A percentile compares a stretch with the other conserved stretches of the same genome.
Conservation (phyloP, 768 basidiomycete genomes). For the Naganishia kalamii region DNA sequence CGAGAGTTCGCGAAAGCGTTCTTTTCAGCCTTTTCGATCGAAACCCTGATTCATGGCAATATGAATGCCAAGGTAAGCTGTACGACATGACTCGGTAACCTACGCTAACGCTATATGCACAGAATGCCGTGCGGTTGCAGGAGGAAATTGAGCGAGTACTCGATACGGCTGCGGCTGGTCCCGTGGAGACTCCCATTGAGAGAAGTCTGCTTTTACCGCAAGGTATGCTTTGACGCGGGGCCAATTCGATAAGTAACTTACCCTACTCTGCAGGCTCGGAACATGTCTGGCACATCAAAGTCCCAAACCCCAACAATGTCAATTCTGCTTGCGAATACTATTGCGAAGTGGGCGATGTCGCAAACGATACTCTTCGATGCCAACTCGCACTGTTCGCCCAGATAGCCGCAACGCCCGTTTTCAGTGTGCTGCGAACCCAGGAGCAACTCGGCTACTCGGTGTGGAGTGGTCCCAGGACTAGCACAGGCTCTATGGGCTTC, state of each 20-base stretch:
- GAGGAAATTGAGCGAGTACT: slow-evolving; percentile 66
- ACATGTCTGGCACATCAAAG: slow-evolving; percentile 58
- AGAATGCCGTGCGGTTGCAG: slow-evolving; percentile 73
- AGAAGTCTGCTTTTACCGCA: slow-evolving; percentile 61
- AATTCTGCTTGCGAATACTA: slow-evolving; percentile 86
- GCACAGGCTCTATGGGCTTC: slow-evolving; percentile 65
- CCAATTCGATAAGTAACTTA: not conserved
- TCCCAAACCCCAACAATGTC: slow-evolving; percentile 75
- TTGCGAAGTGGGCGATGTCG: slow-evolving; percentile 65
- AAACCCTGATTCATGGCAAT: slow-evolving; percentile 76
- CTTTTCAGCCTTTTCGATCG: slow-evolving; percentile 61
- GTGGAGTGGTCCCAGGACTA: slow-evolving; percentile 50
- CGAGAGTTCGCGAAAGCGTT: slow-evolving; percentile 57
- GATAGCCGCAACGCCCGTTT: slow-evolving; percentile 80
- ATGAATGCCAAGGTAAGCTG: slow-evolving; percentile 66
- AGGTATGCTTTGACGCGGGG: slow-evolving; percentile 50
- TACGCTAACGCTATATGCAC: slow-evolving; percentile 8
- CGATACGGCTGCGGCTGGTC: slow-evolving; percentile 53
- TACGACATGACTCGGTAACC: not conserved
- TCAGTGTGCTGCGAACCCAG: slow-evolving; percentile 81
- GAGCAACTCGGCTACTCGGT: slow-evolving; percentile 96
- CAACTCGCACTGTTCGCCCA: slow-evolving; percentile 67
- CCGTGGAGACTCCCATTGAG: slow-evolving; percentile 53
- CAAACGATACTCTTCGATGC: slow-evolving; percentile 63
- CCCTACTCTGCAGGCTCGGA: slow-evolving; percentile 57